Conservation (phyloP, 208 protist genomes). For the Acanthamoeba quina region DNA sequence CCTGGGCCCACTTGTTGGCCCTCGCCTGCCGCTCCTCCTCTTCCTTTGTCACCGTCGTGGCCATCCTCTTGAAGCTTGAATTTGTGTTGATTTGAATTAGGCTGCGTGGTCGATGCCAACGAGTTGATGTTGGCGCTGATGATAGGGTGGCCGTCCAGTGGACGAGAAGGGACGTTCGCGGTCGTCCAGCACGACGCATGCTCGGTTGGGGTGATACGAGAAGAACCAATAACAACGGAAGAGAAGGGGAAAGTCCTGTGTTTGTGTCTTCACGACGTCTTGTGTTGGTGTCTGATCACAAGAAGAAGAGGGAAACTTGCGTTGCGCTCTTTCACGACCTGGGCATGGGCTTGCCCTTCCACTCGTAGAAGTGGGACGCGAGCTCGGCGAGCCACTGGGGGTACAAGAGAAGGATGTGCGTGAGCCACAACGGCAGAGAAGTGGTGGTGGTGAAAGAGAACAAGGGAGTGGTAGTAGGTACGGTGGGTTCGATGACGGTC, state of each 20-base stretch:
- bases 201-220: too few species aligned
- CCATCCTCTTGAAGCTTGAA: not conserved
- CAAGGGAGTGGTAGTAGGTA: not conserved
- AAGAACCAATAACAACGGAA: too few species aligned
- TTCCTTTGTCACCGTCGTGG: not conserved
- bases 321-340: not conserved
- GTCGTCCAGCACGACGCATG: not conserved
- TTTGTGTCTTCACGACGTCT: not conserved
- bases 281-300: not conserved
- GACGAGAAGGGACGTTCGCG: not conserved
- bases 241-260: too few species aligned
- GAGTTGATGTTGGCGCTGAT: not conserved
- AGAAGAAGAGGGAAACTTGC: not conserved
- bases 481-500: slow-evolving; percentile 85
- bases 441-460: slow-evolving; percentile 23
- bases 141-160: not conserved
- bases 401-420: not conserved
- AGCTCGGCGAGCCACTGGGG: slow-evolving; percentile 88
- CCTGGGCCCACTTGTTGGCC: not conserved
- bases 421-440: too few species aligned
- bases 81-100: not conserved
- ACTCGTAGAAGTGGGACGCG: slow-evolving; percentile 88
- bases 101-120: not conserved
- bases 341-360: slow-evolving; percentile 73
- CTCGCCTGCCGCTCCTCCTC: not conserved